Conservation (phyloP, 2,329 filamentous ascomycete genomes). For the Xylariomycetidae sp. region DNA sequence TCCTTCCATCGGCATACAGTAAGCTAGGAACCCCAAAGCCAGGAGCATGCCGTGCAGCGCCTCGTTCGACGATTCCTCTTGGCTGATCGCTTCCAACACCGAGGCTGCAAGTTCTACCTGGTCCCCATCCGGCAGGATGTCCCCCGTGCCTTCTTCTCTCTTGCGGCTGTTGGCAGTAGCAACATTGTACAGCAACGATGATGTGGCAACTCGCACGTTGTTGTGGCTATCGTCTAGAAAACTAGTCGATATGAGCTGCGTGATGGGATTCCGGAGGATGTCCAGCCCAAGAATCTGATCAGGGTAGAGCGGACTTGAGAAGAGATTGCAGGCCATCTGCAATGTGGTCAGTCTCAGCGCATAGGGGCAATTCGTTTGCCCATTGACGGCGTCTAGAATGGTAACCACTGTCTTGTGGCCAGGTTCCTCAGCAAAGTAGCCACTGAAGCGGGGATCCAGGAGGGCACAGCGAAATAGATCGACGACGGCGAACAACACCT, state of each 20-base stretch:
- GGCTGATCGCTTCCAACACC: constrained; percentile 65
- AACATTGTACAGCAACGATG: constrained; percentile 81
- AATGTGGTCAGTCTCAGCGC: constrained; percentile 77
- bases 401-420: constrained; percentile 58
- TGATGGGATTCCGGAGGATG: constrained; percentile 52
- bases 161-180: constrained; percentile 64
- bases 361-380: constrained; percentile 62
- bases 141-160: constrained; percentile 49
- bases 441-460: constrained; percentile 71
- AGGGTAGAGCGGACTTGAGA: constrained; percentile 68
- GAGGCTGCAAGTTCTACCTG: constrained; percentile 81
- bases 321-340: constrained; percentile 81
- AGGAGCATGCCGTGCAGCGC: constrained; percentile 73
- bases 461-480: constrained; percentile 79
- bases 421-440: constrained; percentile 75
- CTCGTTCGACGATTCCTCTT: constrained; percentile 60
- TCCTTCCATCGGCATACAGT: constrained; percentile 63
- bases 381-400: constrained; percentile 57
- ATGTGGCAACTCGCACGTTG: constrained; percentile 74
- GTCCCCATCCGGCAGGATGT: constrained; percentile 61
- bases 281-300: constrained; percentile 54
- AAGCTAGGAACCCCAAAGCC: constrained; percentile 71
- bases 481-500: constrained; percentile 73
- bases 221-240: constrained; percentile 73
- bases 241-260: constrained; percentile 68